phyloP scores from a whole-genome alignment of 2,329 filamentous ascomycete species.

The Sphaerulina populicola region DNA sequence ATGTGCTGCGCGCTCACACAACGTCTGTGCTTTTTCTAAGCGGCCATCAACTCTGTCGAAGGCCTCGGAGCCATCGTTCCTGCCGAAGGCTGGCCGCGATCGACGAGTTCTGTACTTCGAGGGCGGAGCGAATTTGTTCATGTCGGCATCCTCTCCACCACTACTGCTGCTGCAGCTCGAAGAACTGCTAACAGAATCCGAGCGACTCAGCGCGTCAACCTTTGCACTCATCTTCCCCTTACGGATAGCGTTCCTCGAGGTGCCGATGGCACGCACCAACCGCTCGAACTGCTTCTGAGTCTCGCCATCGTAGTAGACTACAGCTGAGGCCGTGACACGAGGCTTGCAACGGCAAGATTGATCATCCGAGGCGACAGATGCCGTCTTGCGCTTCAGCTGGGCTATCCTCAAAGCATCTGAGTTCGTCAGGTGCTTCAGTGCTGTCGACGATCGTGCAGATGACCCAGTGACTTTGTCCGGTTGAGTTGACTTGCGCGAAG shows the following conservation, averaged over 20 bases:
- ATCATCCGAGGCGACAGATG: conserved; percentile 36
- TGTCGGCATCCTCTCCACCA: conserved; percentile 32
- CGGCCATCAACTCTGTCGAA: conserved; percentile 65
- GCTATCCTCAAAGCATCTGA: conserved; percentile 27
- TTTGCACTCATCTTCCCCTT: conserved; percentile 80
- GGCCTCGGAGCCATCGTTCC: conserved; percentile 19
- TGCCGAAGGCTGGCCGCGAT: conserved; percentile 10
- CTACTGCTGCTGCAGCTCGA: conserved; percentile 34
- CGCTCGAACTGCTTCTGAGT: conserved; percentile 76
- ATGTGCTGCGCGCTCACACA: conserved; percentile 80
- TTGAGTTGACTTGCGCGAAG: conserved; percentile 22
- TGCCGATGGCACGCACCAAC: conserved; percentile 71
- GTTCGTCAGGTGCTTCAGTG: conserved; percentile 24
- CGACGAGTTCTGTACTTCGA: conserved; percentile 30
- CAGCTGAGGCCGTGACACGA: conserved; percentile 64
- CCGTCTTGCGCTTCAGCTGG: conserved; percentile 39
- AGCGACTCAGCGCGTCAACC: conserved; percentile 45
- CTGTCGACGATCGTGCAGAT: conserved; percentile 9
- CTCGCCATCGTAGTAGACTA: conserved; percentile 87
- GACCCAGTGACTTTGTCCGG: conserved; percentile 2
- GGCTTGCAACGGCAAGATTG: conserved; percentile 47
- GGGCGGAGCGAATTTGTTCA: conserved; percentile 24
- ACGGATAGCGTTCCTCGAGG: conserved; percentile 71
- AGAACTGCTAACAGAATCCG: conserved; percentile 29
- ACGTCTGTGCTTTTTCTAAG: conserved; percentile 68